phyloP scores from a whole-genome alignment of 768 basidiomycete genomes.

The Suillus bovinus region DNA sequence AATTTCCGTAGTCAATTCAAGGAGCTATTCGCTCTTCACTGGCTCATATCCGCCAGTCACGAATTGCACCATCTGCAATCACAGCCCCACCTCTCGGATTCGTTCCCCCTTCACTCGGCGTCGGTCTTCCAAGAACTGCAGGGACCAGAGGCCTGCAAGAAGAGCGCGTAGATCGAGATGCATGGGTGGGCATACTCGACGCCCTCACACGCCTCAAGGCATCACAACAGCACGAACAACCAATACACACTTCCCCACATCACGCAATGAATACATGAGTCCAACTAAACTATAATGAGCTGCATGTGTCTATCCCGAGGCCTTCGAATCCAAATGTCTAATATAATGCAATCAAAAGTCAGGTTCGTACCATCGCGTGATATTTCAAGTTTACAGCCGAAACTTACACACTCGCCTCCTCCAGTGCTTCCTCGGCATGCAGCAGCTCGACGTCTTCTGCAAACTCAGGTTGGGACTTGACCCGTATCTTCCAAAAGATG shows the following conservation, averaged over 20 bases:
- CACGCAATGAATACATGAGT: background rate
- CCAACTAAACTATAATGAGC: constrained; percentile 2
- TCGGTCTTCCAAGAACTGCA: constrained; percentile 56
- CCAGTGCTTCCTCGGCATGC: constrained; percentile 60
- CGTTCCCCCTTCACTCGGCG: constrained; percentile 76
- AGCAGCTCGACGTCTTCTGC: constrained; percentile 41
- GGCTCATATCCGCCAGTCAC: constrained; percentile 78
- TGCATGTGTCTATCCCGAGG: background rate
- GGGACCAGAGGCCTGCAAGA: constrained; percentile 69
- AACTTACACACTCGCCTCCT: constrained; percentile 48
- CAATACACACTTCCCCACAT: background rate
- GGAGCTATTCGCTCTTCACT: constrained; percentile 73
- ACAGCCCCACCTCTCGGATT: constrained; percentile 74
- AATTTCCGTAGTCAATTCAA: constrained; percentile 62
- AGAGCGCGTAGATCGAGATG: constrained; percentile 71
- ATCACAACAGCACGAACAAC: constrained; percentile 32
- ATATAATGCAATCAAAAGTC: constrained; percentile 6
- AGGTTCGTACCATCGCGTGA: constrained; percentile 15
- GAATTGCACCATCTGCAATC: constrained; percentile 87
- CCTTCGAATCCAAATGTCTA: constrained; percentile 7
- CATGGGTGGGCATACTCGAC: constrained; percentile 74
- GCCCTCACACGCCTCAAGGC: constrained; percentile 66
- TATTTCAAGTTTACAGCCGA: background rate
- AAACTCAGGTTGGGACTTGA: constrained; percentile 29
- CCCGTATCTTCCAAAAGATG: constrained; percentile 25